phyloP scores from a whole-genome alignment of 306 rosid genomes.

The Rosa rugosa region DNA sequence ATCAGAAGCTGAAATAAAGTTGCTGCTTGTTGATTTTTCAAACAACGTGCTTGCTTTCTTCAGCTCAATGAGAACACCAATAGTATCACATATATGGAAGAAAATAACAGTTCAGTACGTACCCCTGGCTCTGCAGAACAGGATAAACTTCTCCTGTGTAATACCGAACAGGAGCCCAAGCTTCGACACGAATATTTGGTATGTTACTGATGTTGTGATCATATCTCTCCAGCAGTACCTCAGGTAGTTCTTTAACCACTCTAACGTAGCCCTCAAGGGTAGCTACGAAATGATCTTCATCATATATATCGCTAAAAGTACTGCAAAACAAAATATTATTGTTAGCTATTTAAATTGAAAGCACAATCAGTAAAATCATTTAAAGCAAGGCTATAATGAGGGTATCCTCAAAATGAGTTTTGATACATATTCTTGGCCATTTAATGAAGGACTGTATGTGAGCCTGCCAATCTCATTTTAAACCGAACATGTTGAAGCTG shows the following conservation, averaged over 20 bases:
- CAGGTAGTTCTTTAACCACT: constrained; percentile 86
- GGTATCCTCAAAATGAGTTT: constrained; percentile 1
- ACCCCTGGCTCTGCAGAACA: constrained; percentile 80
- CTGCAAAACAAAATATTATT: constrained; percentile 33
- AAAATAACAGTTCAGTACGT: constrained; percentile 26
- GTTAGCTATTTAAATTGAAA: neutral
- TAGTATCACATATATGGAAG: neutral
- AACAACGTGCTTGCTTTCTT: neutral
- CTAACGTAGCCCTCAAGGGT: constrained; percentile 81
- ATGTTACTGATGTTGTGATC: constrained; percentile 62
- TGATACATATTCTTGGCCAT: neutral
- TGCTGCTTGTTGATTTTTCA: neutral
- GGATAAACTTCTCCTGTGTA: constrained; percentile 82
- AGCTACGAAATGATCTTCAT: constrained; percentile 85
- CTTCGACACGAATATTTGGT: constrained; percentile 69
- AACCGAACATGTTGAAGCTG: neutral
- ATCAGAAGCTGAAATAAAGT: constrained; percentile 23
- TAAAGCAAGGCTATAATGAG: neutral
- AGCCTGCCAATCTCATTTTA: neutral
- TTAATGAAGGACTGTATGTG: neutral
- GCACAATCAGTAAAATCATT: neutral
- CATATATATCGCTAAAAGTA: constrained; percentile 79
- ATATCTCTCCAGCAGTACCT: constrained; percentile 62
- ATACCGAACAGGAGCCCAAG: constrained; percentile 84
- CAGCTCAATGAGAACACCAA: neutral